These are phyloP conservation scores for Colletotrichum costaricense DNA, from an alignment of 2,329 filamentous ascomycete genomes.

Conservation along the genomic window DNA sequence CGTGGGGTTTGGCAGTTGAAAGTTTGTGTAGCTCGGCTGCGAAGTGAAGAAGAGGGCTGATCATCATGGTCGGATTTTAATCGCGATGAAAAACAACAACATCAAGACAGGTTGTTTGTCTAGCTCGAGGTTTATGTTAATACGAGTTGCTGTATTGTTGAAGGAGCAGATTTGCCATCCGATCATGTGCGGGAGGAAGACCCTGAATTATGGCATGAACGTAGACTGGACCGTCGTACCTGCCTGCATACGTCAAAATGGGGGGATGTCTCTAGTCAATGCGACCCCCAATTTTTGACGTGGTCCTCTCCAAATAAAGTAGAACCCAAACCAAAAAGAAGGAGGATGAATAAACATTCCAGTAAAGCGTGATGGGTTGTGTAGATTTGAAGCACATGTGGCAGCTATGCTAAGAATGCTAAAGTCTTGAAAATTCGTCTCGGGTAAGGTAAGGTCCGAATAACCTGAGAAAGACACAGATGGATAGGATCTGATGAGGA, in stretches of 20 bases:
- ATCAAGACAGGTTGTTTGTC: not conserved
- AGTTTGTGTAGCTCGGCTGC: not conserved
- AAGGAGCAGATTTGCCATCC: not conserved
- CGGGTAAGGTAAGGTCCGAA: not conserved
- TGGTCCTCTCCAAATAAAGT: not conserved
- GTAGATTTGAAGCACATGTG: not conserved
- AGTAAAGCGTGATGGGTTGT: not conserved
- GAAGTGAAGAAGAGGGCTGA: not conserved
- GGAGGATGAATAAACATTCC: not conserved
- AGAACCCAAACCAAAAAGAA: not conserved
- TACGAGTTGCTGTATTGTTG: not conserved
- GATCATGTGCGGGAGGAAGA: slow-evolving; percentile 11
- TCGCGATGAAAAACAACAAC: not conserved
- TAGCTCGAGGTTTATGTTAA: not conserved
- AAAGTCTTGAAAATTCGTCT: not conserved
- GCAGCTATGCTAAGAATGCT: not conserved
- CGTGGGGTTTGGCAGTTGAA: not conserved
- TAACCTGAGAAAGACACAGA: not conserved
- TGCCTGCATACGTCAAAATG: slow-evolving; percentile 13
- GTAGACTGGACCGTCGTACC: not conserved
- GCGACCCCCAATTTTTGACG: not conserved
- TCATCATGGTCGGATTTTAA: not conserved
- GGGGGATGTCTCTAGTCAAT: slow-evolving; percentile 13
- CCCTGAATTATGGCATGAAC: slow-evolving; percentile 29
- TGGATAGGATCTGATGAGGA: not conserved